Evolutionary conservation across 768 basidiomycete species (phyloP).

Genomic region (Auricularia auricula-judae): DNA sequence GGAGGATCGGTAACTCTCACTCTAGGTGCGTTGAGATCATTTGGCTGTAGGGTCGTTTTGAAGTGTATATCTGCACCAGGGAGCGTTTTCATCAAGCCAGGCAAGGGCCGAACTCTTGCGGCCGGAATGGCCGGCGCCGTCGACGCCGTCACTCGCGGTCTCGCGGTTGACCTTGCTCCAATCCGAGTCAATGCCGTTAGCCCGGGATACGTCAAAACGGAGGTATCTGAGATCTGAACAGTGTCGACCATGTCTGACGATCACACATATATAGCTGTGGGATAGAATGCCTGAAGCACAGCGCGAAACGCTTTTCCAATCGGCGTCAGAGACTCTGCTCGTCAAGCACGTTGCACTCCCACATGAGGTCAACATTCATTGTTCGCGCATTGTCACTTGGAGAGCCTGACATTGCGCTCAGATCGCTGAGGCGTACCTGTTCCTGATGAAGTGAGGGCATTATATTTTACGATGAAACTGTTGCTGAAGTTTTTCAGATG

Average conservation of each 20-base stretch:
- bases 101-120: constrained; percentile 7
- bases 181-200: constrained; percentile 11
- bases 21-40: constrained; percentile 2
- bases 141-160: constrained; percentile 9
- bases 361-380: constrained; percentile 4
- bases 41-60: not conserved
- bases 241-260: not conserved
- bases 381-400: not conserved
- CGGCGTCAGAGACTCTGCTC: constrained; percentile 2
- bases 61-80: not conserved
- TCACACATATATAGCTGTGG: constrained; percentile 7
- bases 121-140: constrained; percentile 9
- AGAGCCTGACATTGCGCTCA: not conserved
- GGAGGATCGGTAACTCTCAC: constrained; percentile 9
- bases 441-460: constrained; percentile 11
- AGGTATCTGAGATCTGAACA: not conserved
- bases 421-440: constrained; percentile 13
- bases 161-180: constrained; percentile 12
- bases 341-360: constrained; percentile 8
- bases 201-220: constrained; percentile 7
- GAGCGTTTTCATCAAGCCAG: constrained; percentile 6
- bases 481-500: not conserved
- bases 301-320: constrained; percentile 1
- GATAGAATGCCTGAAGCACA: constrained; percentile 3
- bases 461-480: not conserved